These are phyloP conservation scores for Hanseniaspora taiwanica DNA, from an alignment of 805 yeast species.

Conservation along the genomic window DNA sequence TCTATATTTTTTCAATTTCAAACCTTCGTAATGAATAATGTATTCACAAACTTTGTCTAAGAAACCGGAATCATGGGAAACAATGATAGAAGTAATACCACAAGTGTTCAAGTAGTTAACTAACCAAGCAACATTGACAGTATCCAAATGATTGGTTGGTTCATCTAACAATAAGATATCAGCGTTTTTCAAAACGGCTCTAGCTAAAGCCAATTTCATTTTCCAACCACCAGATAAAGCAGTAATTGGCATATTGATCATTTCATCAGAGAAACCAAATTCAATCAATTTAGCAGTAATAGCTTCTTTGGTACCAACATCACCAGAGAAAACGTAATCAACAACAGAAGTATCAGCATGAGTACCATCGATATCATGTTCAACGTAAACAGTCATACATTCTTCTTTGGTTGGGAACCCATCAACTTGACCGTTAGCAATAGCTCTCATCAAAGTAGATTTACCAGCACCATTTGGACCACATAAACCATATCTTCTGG, in stretches of 20 bases:
- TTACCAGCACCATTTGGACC: slow-evolving; percentile 99
- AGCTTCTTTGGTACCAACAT: slow-evolving; percentile 61
- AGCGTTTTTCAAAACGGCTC: slow-evolving; percentile 98
- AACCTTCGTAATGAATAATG: slow-evolving; percentile 99
- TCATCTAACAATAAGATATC: slow-evolving; percentile 95
- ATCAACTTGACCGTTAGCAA: slow-evolving; percentile 97
- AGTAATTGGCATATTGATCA: slow-evolving; percentile 87
- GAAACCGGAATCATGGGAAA: slow-evolving; percentile 99
- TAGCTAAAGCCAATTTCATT: slow-evolving; percentile 98
- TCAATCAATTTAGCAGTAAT: slow-evolving; percentile 68
- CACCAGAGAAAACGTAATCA: slow-evolving; percentile 72
- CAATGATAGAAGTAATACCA: slow-evolving; percentile 96
- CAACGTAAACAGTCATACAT: slow-evolving; percentile 98
- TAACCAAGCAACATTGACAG: slow-evolving; percentile 99
- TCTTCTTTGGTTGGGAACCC: slow-evolving; percentile 99
- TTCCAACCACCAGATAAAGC: slow-evolving; percentile 99
- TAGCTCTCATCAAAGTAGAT: slow-evolving; percentile 95
- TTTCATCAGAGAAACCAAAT: slow-evolving; percentile 88
- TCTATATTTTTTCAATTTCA: slow-evolving; percentile 98
- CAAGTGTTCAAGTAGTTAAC: slow-evolving; percentile 98
- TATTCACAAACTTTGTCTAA: slow-evolving; percentile 93
- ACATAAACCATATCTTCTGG: slow-evolving; percentile 97
- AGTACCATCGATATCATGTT: slow-evolving; percentile 98
- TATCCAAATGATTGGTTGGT: slow-evolving; percentile 99
- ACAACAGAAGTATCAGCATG: slow-evolving; percentile 91